phyloP scores from a whole-genome alignment of 2,329 filamentous ascomycete species.

The Venturia aucupariae region DNA sequence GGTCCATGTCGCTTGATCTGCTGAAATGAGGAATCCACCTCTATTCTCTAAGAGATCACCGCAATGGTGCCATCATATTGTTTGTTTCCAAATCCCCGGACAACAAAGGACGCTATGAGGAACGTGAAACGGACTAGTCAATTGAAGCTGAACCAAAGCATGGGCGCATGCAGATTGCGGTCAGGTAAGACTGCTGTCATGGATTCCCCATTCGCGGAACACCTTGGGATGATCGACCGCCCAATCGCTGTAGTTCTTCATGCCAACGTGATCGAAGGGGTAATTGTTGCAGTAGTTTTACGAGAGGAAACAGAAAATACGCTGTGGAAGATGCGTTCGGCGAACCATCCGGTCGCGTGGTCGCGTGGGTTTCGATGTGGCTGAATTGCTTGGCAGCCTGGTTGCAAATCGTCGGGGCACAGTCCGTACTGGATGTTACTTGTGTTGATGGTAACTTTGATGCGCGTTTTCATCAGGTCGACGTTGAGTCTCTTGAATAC shows the following conservation, averaged over 20 bases:
- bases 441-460: no score
- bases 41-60: background rate
- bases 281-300: background rate
- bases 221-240: background rate
- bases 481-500: background rate
- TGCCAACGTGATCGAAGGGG: background rate
- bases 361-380: background rate
- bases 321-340: background rate
- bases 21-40: conserved; percentile 1
- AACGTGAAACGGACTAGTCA: background rate
- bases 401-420: background rate
- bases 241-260: background rate
- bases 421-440: background rate
- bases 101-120: background rate
- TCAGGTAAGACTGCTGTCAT: background rate
- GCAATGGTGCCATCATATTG: background rate
- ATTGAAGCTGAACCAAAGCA: background rate
- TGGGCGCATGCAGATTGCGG: background rate
- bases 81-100: background rate
- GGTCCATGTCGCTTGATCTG: background rate
- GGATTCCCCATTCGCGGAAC: background rate
- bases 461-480: background rate
- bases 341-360: background rate
- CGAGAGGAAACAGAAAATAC: background rate
- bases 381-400: background rate